These are phyloP conservation scores for Alternaria ventricosa DNA, from an alignment of 2,329 filamentous ascomycete species.

Conservation along the genomic window DNA sequence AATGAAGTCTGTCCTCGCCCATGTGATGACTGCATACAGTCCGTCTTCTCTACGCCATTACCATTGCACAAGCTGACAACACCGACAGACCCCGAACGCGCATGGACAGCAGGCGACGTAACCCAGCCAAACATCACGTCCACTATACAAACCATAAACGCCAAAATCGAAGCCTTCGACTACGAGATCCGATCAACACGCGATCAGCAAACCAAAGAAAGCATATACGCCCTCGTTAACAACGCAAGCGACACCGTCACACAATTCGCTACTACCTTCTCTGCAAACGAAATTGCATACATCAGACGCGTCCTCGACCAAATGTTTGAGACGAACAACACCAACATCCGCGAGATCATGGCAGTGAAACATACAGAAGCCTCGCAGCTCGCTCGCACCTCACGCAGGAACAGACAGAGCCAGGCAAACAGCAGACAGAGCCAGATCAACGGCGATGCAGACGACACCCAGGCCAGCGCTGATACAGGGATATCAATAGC, in stretches of 20 bases:
- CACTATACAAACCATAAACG: slow-evolving; percentile 74
- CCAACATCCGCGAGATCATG: slow-evolving; percentile 78
- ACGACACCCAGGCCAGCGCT: slow-evolving; percentile 49
- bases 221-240: slow-evolving; percentile 87
- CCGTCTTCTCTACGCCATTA: slow-evolving; percentile 4
- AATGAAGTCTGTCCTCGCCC: slow-evolving; percentile 74
- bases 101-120: slow-evolving; percentile 66
- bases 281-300: slow-evolving; percentile 85
- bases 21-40: slow-evolving; percentile 71
- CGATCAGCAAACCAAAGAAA: slow-evolving; percentile 70
- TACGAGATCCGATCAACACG: slow-evolving; percentile 80
- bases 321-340: slow-evolving; percentile 93
- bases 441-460: slow-evolving; percentile 45
- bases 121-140: slow-evolving; percentile 70
- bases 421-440: slow-evolving; percentile 34
- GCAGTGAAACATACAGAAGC: slow-evolving; percentile 82
- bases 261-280: slow-evolving; percentile 82
- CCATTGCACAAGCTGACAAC: slow-evolving; percentile 4
- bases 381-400: slow-evolving; percentile 66
- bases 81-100: slow-evolving; percentile 47
- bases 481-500: slow-evolving; percentile 68
- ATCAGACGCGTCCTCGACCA: slow-evolving; percentile 85
- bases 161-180: slow-evolving; percentile 79
- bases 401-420: slow-evolving; percentile 36
- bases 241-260: slow-evolving; percentile 83